These are phyloP conservation scores for Cruciata laevipes DNA, from an alignment of 257 asterid species.

Conservation along the genomic window DNA sequence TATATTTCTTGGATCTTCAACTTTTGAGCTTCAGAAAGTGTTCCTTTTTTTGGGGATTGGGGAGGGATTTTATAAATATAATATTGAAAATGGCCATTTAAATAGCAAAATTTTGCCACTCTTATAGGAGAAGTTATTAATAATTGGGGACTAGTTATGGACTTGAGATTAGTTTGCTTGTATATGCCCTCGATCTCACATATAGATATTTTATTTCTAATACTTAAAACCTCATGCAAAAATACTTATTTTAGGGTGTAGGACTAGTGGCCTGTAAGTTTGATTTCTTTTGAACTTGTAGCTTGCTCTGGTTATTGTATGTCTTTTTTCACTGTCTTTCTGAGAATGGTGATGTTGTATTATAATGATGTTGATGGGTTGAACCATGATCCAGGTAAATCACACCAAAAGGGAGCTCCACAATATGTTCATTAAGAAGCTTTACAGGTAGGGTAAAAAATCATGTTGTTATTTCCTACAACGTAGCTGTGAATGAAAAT, in stretches of 20 bases:
- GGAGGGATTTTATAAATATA: background rate
- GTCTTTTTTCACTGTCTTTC: no score
- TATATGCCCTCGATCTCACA: background rate
- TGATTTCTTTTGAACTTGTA: no score
- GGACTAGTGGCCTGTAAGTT: no score
- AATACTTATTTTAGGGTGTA: no score
- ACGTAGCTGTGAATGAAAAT: no score
- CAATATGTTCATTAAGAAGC: slow-evolving; percentile 58
- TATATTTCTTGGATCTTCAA: background rate
- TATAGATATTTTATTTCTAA: no score
- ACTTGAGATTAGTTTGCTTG: background rate
- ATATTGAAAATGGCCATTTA: no score
- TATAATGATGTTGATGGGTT: slow-evolving; percentile 2
- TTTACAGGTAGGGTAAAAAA: slow-evolving; percentile 57
- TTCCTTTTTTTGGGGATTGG: background rate
- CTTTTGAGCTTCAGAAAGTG: background rate
- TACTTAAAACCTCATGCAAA: no score
- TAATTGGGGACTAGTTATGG: background rate
- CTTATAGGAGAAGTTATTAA: no score
- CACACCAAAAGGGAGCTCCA: slow-evolving; percentile 91
- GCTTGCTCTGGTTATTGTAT: no score
- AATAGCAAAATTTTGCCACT: no score
- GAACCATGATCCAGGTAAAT: slow-evolving; percentile 54
- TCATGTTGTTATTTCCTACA: background rate
- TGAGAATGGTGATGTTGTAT: background rate